These are phyloP conservation scores for Cyberlindnera mississippiensis DNA, from an alignment of 805 yeast species.

Conservation along the genomic window DNA sequence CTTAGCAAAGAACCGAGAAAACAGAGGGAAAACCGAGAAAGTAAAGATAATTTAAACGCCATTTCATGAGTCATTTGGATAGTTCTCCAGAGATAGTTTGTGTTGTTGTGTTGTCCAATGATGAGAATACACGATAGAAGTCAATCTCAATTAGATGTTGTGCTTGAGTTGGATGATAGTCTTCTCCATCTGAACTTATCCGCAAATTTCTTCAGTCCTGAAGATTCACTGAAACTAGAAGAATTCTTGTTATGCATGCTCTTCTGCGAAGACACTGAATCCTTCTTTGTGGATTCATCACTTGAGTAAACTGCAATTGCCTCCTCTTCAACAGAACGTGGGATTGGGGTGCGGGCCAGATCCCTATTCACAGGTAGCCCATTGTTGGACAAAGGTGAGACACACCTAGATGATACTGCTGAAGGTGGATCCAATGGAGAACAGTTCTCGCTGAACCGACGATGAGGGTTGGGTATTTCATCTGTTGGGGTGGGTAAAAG, in stretches of 20 bases:
- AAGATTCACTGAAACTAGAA: constrained; percentile 12
- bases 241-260: too few species aligned
- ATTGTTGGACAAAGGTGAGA: constrained; percentile 19
- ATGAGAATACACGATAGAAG: too few species aligned
- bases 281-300: constrained; percentile 14
- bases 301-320: constrained; percentile 9
- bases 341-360: constrained; percentile 5
- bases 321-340: constrained; percentile 8
- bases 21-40: too few species aligned
- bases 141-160: constrained; percentile 18
- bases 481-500: constrained; percentile 19
- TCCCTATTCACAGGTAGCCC: constrained; percentile 6
- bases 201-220: constrained; percentile 27
- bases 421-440: constrained; percentile 22
- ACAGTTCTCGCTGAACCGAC: constrained; percentile 18
- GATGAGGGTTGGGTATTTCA: constrained; percentile 3
- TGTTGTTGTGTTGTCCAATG: too few species aligned
- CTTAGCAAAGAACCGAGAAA: too few species aligned
- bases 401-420: constrained; percentile 10
- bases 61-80: too few species aligned
- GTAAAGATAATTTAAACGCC: too few species aligned
- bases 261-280: constrained; percentile 7
- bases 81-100: too few species aligned
- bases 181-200: constrained; percentile 29
- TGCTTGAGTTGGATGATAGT: constrained; percentile 25